Evolutionary conservation across 148 eudicot genomes (phyloP), one percentile per base, ranked within the genome.

Genomic region (Nepenthes gracilis): DNA sequence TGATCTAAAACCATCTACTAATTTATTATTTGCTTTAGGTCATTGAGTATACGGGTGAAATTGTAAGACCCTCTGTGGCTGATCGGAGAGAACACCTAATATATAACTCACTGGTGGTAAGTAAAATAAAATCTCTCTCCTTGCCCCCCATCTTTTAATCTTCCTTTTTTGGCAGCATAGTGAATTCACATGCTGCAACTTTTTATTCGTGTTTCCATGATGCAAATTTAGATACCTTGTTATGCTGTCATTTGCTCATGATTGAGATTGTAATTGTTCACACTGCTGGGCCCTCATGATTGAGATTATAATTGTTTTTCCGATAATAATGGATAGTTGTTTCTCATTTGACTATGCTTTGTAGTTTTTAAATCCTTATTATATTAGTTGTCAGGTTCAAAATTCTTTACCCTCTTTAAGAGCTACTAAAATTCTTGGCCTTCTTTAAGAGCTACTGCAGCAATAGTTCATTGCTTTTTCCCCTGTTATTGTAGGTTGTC

Each of bases 51-150:
- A 86, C 83, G 35, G 99, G 99, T 1, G 99, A 93, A 74, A 57
- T 93, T 81, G 96, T 93, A 65, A 77, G 96, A 72, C 84, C 95
- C 35, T 58, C 84, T 23, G 78, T 93, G 67, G 99, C 99, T 69
- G 99, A 93, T 71, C 72, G 96, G 71, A 89, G 96, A 78, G 99
- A 93, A 43, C 87, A 70, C 63, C 69, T 86, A 56, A 86, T 89
- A 68, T 93, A 93, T 74, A 89, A 93, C 71, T 85, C 94, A 14
- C 77, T 93, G 59, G 99, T 93, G 85, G 99, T 93, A 74, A 74
- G 96, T 69, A 35, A 37, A 47, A 6, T 10, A 11, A 49, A 49
- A 35, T 13, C 36, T 62, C 8, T 62, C 45, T 40, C 45, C 8
- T 8, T 3, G 23, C 23, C 23, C 23, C 23, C 23, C 23, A 23